A percentile compares a stretch with the other conserved stretches of the same genome.
Evolutionary conservation across 176 grass and related monocot genomes (phyloP).

Genomic region (Triticum turgidum): DNA sequence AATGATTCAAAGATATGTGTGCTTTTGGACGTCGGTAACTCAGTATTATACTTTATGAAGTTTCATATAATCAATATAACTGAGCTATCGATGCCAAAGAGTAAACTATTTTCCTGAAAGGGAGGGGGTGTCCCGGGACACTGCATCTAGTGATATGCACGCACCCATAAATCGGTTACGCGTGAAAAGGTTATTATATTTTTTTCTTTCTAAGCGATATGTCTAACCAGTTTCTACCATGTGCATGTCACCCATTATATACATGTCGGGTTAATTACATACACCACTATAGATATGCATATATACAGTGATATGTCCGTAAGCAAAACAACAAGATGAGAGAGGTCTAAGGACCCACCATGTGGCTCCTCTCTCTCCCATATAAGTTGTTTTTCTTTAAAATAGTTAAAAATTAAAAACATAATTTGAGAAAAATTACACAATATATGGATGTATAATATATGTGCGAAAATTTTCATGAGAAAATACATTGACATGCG

Average conservation of each 20-base stretch:
- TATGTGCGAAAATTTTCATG: too few species aligned
- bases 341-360: too few species aligned
- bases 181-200: too few species aligned
- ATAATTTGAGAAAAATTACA: too few species aligned
- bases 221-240: background rate
- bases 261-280: background rate
- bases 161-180: background rate
- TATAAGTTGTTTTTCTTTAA: too few species aligned
- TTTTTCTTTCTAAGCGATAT: background rate
- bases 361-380: too few species aligned
- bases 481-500: too few species aligned
- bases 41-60: background rate
- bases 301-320: too few species aligned
- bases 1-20: background rate
- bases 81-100: background rate
- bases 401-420: too few species aligned
- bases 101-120: background rate
- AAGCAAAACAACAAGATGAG: too few species aligned
- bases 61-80: background rate
- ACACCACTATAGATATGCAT: too few species aligned
- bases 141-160: background rate
- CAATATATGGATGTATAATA: too few species aligned
- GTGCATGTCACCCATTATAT: background rate
- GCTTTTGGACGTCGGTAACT: background rate
- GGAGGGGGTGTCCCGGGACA: background rate